Base-by-base conservation (phyloP, 78 protist species). In the Guillardia theta region DNA sequence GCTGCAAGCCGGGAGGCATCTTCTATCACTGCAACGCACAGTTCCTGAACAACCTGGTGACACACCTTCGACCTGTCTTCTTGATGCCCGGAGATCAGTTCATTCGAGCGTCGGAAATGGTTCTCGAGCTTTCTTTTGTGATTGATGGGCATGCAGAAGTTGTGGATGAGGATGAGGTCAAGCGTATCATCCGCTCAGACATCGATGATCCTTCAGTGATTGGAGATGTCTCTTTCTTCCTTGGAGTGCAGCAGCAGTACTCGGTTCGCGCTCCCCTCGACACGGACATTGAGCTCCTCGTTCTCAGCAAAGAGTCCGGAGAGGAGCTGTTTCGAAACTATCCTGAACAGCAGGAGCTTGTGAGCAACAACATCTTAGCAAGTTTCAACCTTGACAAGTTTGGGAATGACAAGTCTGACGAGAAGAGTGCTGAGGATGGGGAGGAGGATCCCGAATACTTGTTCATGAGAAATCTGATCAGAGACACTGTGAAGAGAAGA, bases 41-140 rank as follows among this genome's bases (percentile, higher is more conserved):
- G 44, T 78, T 78, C 48, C 90, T 78, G 18, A 78, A 78, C 90
- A n/a, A n/a, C n/a, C n/a, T 64, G 80, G 12, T 64, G 80, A 64
- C 80, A 24, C 21, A 64, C 44, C 19, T 64, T 24, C 80, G 80
- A 36, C 41, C 21, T 10, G 80, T 64, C 41, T 64, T 64, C 80
- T 21, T 64, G 80, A 64, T 64, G 80, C 80, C 80, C 19, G 21
- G 21, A 24, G 80, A 64, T 53, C 62, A 53, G 62, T 53, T 53
- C 18, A 53, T 53, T 21, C 12, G 62, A 18, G 62, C 62, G 18
- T 53, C 62, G 19, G 80, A 64, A 24, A 64, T 64, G 80, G 80
- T 21, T 24, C 19, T 10, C 39, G 80, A 64, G 80, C 19, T 64
- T 18, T 64, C 44, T 21, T 64, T 64, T 21, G 80, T 64, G 12